Percentiles rank a stretch among this genome's conserved stretches.
Conservation (phyloP, 2,329 filamentous ascomycete genomes). For the Pseudogymnoascus sp. region DNA sequence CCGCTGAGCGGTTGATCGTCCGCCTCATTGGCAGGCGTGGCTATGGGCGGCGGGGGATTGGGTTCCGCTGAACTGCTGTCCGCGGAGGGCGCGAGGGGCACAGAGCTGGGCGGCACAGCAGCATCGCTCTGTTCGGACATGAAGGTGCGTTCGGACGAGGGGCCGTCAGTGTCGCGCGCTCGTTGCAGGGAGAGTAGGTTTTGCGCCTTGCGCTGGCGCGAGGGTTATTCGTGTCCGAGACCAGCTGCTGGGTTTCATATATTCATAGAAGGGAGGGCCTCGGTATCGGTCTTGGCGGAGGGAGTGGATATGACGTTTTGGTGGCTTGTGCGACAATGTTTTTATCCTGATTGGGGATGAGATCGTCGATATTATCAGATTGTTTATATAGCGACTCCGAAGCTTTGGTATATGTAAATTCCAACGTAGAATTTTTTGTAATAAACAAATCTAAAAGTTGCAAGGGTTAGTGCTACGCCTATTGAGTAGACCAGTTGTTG, state of each 20-base stretch:
- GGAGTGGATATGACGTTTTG: background rate
- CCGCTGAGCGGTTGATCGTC: background rate
- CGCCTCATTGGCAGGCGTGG: background rate
- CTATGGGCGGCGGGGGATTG: background rate
- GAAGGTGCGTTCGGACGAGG: conserved; percentile 1
- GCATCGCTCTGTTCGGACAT: conserved; percentile 5
- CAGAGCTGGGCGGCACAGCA: conserved; percentile 6
- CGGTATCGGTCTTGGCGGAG: conserved; percentile 2
- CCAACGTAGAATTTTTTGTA: background rate
- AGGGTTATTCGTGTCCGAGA: background rate
- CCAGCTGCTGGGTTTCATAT: background rate
- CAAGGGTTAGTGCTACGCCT: background rate
- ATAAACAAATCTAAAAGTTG: background rate
- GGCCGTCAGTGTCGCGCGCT: background rate
- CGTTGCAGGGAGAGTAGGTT: background rate
- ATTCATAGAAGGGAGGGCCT: background rate
- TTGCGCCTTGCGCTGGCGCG: conserved; percentile 3
- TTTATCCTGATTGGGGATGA: background rate
- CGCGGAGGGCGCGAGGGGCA: background rate
- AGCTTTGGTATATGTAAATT: background rate
- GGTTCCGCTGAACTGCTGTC: background rate
- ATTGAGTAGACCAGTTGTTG: conserved; percentile 3
- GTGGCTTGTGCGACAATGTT: background rate
- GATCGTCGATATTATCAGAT: conserved; percentile 5
- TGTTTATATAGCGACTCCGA: background rate